Evolutionary conservation across 495 filamentous ascomycete species (phyloP), one percentile per base, ranked within the genome.

Genomic region (Neurospora intermedia): DNA sequence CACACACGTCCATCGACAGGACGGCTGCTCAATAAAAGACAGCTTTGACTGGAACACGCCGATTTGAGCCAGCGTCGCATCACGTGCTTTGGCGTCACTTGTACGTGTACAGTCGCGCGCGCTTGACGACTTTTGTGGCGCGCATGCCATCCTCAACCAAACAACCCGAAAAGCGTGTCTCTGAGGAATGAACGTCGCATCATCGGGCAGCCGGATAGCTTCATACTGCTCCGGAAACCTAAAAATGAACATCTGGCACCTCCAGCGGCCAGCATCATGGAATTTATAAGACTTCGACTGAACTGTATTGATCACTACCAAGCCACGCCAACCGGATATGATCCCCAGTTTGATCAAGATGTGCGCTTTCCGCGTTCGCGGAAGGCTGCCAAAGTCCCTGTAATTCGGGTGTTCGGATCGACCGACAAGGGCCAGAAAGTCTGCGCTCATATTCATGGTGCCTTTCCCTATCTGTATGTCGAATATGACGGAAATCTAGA

Each of bases 271-370:
- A 40, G 35, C 74, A 77, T 70, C 76, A 85, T 85, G 91, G 91
- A 91, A 74, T 82, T 86, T 69, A 93, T 98, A 81, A 90, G 91
- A 73, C 89, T 99, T 76, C 92, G 94, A 72, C 87, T 99, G 75
- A 96, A 98, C 80, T 96, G 93, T 84, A 90, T 98, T 82, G 96
- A 98, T 82, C 89, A 94, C 80, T 99, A 98, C 80, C 94, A 96
- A 80, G 85, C 89, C 45, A 84, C 82, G 35, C 91, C 93, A 43
- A 92, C 93, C 13, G 84, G 87, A 74, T 91, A 97, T 79, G 96
- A 98, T 79, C 95, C 96, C 74, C 85, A 85, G 46, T 83, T 98
- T 73, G 90, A 89, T 72, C 87, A 84, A 71, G 84, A 89, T 79
- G 80, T 85, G 18, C 83, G 74, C 6, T 82, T 81, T 72, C 84